These are phyloP conservation scores for Boechera stricta DNA, from an alignment of 345 rosid genomes.

Conservation along the genomic window DNA sequence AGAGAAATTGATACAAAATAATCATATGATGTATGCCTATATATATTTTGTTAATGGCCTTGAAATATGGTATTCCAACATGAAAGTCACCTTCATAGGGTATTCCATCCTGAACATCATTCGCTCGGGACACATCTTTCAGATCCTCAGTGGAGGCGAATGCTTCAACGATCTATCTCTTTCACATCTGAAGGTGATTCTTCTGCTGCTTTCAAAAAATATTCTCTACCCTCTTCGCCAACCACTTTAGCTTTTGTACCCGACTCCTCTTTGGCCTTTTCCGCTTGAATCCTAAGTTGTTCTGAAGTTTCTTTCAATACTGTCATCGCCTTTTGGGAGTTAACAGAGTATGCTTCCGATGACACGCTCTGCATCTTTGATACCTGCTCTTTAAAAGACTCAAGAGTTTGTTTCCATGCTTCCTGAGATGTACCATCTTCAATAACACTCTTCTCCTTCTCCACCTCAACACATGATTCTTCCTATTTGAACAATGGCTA, in stretches of 20 bases:
- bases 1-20: no score
- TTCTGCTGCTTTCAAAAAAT: conserved; percentile 69
- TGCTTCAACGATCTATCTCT: conserved; percentile 79
- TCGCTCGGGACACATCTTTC: conserved; percentile 61
- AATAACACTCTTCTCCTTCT: conserved; percentile 51
- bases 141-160: conserved; percentile 65
- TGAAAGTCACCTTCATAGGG: conserved; percentile 55
- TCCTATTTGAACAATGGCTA: conserved; percentile 44
- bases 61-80: no score
- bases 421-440: conserved; percentile 65
- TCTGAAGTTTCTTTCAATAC: conserved; percentile 71
- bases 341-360: conserved; percentile 71
- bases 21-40: no score
- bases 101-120: conserved; percentile 87
- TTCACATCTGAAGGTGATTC: conserved; percentile 81
- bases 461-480: conserved; percentile 68
- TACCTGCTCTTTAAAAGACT: conserved; percentile 75
- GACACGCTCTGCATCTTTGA: conserved; percentile 77
- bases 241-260: conserved; percentile 65
- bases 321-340: conserved; percentile 63
- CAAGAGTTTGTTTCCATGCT: conserved; percentile 82
- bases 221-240: conserved; percentile 70
- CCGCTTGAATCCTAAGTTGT: conserved; percentile 79
- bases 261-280: conserved; percentile 72
- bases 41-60: no score